A percentile compares a stretch with the other conserved stretches of the same genome.
These are phyloP conservation scores for Pseudogymnoascus verrucosus DNA, from an alignment of 2,329 filamentous ascomycete genomes.

Conservation along the genomic window DNA sequence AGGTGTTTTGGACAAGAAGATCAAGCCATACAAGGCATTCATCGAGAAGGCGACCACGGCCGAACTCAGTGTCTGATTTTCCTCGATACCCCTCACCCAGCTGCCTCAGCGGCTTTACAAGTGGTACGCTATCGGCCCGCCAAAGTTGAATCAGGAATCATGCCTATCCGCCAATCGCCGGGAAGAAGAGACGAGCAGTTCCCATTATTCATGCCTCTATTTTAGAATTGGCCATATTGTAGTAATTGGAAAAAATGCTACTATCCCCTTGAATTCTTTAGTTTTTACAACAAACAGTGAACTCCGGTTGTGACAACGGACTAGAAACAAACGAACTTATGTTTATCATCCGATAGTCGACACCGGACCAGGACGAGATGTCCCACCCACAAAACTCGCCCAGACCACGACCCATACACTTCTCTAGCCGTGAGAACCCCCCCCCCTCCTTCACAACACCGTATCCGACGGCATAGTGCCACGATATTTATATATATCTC, in stretches of 20 bases:
- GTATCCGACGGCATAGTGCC: neutral
- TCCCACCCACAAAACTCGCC: neutral
- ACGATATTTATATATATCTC: conserved; percentile 4
- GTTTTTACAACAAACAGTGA: neutral
- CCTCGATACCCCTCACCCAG: neutral
- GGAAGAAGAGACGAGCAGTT: neutral
- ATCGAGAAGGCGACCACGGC: conserved; percentile 20
- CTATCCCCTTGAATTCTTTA: neutral
- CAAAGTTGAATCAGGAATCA: neutral
- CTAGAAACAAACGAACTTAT: neutral
- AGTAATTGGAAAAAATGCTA: neutral
- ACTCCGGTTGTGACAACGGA: neutral
- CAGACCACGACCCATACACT: neutral
- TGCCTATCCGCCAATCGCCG: neutral
- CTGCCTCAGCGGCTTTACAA: neutral
- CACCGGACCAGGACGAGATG: neutral
- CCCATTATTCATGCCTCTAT: neutral
- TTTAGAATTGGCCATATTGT: neutral
- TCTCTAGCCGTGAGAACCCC: neutral
- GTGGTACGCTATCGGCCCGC: neutral
- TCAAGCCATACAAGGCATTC: conserved; percentile 37
- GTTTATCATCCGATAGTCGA: neutral
- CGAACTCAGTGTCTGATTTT: conserved; percentile 18
- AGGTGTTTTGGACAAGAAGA: conserved; percentile 39
- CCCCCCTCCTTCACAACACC: neutral